Percentiles rank a stretch among this genome's conserved stretches.
Conservation (phyloP, 495 filamentous ascomycete genomes). For the Oidiodendron maius region DNA sequence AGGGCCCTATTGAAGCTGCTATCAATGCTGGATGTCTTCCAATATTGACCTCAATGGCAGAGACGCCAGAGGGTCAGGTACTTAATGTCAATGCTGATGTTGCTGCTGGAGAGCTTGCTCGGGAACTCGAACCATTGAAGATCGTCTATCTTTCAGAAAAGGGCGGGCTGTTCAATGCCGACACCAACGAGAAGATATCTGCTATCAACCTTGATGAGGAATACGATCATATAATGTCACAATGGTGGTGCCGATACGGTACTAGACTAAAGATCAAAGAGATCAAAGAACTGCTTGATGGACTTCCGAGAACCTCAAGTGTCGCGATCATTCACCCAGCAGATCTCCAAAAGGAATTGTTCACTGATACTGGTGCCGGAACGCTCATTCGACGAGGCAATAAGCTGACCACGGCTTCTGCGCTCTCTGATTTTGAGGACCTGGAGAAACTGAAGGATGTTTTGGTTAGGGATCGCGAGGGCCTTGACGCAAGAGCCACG, state of each 20-base stretch:
- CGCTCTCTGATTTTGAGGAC: conserved; percentile 74
- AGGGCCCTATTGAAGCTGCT: conserved; percentile 81
- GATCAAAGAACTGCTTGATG: conserved; percentile 87
- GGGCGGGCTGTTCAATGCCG: conserved; percentile 91
- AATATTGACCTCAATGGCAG: conserved; percentile 95
- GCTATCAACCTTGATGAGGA: conserved; percentile 98
- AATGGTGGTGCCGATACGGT: conserved; percentile 94
- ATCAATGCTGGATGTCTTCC: conserved; percentile 90
- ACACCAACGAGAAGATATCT: conserved; percentile 91
- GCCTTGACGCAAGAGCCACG: conserved; percentile 73
- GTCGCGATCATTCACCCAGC: conserved; percentile 96
- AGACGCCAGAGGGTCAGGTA: conserved; percentile 87
- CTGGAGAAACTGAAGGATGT: conserved; percentile 72
- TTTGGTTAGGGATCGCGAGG: conserved; percentile 78
- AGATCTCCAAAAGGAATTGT: conserved; percentile 91
- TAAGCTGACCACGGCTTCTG: conserved; percentile 73
- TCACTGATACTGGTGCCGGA: conserved; percentile 93
- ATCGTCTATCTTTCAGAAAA: conserved; percentile 98
- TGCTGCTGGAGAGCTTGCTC: conserved; percentile 87
- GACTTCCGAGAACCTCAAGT: conserved; percentile 84
- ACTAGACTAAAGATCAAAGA: conserved; percentile 98
- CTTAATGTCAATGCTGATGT: conserved; percentile 98
- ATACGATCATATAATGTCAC: conserved; percentile 88
- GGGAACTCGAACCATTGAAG: conserved; percentile 87
- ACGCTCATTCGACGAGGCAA: conserved; percentile 91